Evolutionary conservation across 495 filamentous ascomycete species (phyloP), one percentile per base, ranked within the genome.

Genomic region (Aspergillus taichungensis): DNA sequence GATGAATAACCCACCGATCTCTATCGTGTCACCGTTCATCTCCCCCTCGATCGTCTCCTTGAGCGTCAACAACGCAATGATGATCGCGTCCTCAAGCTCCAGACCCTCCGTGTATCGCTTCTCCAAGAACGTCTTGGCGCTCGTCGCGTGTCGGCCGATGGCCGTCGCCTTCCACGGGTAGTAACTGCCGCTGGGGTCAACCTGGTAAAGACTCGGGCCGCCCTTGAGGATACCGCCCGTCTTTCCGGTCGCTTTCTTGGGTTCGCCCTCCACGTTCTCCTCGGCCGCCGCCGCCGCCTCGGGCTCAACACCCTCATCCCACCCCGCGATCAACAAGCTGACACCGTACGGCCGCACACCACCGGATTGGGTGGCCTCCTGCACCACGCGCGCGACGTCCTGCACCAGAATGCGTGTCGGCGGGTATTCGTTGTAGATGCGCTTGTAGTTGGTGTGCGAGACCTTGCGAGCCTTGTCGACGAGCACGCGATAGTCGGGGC

Each of bases 91-190:
- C 68, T 99, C 92, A 48, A 99, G 72, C 75, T 98, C 92, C 61
- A 98, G 73, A 11, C 90, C 90, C 66, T 98, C 92, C 1, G 88
- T 94, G 66, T 96, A 97, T 64, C 92, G 75, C 79, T 98, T 98
- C 78, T 98, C 92, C 57, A 98, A 70, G 72, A 97, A 98, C 2
- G 92, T 98, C 74, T 98, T 98, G 39, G 92, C 92, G 54, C 85
- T 92, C 12, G 92, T 97, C 29, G 92, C 92, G 59, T 88, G 94
- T 79, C 97, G 97, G 49, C 94, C 92, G 59, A 98, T 98, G 35
- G 92, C 92, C 50, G 94, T 98, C 41, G 92, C 92, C 74, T 98
- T 97, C 92, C 92, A 98, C 14, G 92, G 92, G 68, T 96, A 98
- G 60, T 98, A 96, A 61, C 84, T 90, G 37, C 92, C 92, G 49